Conservation (phyloP, 306 rosid species). For the Vigna hirtella region DNA sequence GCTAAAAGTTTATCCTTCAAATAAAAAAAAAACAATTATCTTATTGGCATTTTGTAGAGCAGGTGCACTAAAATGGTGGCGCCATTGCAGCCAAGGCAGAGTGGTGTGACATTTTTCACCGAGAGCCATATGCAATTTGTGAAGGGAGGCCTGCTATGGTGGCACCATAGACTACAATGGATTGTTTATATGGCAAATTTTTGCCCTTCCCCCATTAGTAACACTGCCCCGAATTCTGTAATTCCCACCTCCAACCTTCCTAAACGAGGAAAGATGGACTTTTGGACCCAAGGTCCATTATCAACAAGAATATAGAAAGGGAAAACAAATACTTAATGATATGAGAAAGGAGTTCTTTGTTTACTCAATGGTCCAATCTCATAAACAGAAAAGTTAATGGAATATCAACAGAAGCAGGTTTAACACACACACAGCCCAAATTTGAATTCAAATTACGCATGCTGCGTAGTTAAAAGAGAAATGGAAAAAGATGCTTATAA, state of each 20-base stretch:
- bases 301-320: neutral
- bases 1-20: constrained; percentile 16
- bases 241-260: neutral
- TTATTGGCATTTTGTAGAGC: neutral
- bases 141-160: too few relatives aligned
- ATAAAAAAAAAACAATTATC: neutral
- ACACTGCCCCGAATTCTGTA: neutral
- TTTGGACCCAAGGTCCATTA: too few relatives aligned
- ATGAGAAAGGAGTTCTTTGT: neutral
- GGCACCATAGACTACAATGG: too few relatives aligned
- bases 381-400: neutral
- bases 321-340: neutral
- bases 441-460: constrained; percentile 1
- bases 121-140: too few relatives aligned
- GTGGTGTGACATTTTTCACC: too few relatives aligned
- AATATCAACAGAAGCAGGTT: constrained; percentile 24
- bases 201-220: too few relatives aligned
- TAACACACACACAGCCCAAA: neutral
- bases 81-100: too few relatives aligned
- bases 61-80: neutral
- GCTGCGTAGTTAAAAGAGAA: constrained; percentile 17
- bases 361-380: neutral
- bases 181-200: too few relatives aligned
- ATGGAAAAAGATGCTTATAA: neutral
- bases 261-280: too few relatives aligned